phyloP scores from a whole-genome alignment of 345 rosid species.

The Geranium rotundifolium region DNA sequence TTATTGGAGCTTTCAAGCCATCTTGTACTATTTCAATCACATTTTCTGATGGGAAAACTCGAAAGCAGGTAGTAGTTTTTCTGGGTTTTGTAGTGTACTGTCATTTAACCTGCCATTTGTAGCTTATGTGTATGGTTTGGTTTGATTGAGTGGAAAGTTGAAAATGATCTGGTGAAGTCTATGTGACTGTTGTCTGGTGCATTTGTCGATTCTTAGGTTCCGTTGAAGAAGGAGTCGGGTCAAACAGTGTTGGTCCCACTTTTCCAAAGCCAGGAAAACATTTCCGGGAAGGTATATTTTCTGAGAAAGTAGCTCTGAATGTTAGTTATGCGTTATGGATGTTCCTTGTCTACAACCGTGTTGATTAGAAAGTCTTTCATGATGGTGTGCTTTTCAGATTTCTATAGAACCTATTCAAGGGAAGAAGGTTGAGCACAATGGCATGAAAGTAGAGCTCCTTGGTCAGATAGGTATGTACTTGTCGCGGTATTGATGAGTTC shows the following conservation, averaged over 20 bases:
- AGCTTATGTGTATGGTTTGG: neutral
- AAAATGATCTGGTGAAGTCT: neutral
- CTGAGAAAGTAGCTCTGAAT: conserved; percentile 1
- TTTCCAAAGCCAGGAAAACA: conserved; percentile 91
- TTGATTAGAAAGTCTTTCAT: neutral
- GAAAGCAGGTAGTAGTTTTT: conserved; percentile 52
- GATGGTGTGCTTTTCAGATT: conserved; percentile 29
- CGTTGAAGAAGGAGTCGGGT: conserved; percentile 89
- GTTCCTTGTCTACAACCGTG: too few species aligned
- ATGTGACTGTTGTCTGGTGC: neutral
- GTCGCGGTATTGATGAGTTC: conserved; percentile 1
- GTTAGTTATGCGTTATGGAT: neutral
- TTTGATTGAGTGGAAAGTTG: neutral
- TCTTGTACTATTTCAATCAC: conserved; percentile 65
- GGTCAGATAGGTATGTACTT: conserved; percentile 74
- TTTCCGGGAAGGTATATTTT: conserved; percentile 63
- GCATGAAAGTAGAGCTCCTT: conserved; percentile 90
- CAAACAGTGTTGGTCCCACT: conserved; percentile 70
- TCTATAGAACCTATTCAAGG: conserved; percentile 79
- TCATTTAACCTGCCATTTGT: neutral
- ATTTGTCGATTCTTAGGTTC: conserved; percentile 38
- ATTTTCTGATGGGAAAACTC: conserved; percentile 67
- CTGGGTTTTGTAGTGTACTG: neutral
- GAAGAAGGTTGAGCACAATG: conserved; percentile 90
- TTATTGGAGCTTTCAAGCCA: conserved; percentile 94